These are phyloP conservation scores for Eutrema salsugineum DNA, from an alignment of 441 rosid species.

Conservation along the genomic window DNA sequence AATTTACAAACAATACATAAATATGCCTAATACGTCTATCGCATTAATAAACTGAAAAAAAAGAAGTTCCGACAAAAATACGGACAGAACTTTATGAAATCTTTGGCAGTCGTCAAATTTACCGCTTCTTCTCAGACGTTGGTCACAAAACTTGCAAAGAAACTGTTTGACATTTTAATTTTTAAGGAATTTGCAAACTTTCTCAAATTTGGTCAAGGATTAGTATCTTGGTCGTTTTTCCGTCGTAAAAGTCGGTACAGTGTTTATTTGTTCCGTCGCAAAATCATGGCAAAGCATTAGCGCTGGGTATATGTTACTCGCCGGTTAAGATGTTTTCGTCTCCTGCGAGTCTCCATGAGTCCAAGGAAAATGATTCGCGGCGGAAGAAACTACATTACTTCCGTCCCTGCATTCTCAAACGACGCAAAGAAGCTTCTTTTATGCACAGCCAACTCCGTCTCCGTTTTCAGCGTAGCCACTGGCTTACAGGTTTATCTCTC, in stretches of 20 bases:
- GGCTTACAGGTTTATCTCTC: slow-evolving; percentile 65
- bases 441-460: slow-evolving; percentile 65
- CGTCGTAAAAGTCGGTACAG: not conserved
- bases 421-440: slow-evolving; percentile 79
- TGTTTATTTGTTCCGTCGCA: not conserved
- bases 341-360: not conserved
- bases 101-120: too few relatives aligned
- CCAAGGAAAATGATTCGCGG: slow-evolving; percentile 56
- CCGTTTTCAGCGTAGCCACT: slow-evolving; percentile 66
- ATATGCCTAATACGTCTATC: too few relatives aligned
- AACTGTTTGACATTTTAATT: too few relatives aligned
- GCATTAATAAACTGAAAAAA: too few relatives aligned
- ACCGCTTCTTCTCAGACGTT: too few relatives aligned
- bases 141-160: too few relatives aligned
- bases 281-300: not conserved
- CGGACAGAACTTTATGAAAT: too few relatives aligned
- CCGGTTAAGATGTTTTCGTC: not conserved
- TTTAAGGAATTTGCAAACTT: too few relatives aligned
- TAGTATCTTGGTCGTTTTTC: not conserved
- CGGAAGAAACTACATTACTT: slow-evolving; percentile 63
- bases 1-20: too few relatives aligned
- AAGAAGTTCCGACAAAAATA: too few relatives aligned
- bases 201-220: not conserved
- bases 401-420: slow-evolving; percentile 78
- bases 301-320: not conserved